These are phyloP conservation scores for Trichoderma breve DNA, from an alignment of 2,329 filamentous ascomycete genomes.

Conservation along the genomic window DNA sequence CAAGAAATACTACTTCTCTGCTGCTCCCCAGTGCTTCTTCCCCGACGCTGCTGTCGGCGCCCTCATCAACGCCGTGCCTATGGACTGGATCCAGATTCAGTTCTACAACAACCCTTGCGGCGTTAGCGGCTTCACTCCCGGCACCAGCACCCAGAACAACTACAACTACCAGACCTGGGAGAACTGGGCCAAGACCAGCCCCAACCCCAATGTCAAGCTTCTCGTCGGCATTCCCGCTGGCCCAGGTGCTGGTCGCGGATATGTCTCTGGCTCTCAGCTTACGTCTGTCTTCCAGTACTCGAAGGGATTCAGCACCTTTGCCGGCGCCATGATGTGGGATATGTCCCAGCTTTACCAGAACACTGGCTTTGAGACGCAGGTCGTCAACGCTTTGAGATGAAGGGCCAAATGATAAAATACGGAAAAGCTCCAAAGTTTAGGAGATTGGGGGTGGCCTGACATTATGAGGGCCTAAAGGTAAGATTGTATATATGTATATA, in stretches of 20 bases:
- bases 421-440: not conserved
- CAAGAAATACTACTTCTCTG: constrained; percentile 62
- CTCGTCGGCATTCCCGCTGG: constrained; percentile 60
- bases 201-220: constrained; percentile 60
- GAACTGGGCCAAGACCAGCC: constrained; percentile 59
- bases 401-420: not conserved
- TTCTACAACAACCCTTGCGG: constrained; percentile 72
- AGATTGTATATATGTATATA: constrained; percentile 17
- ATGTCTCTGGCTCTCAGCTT: constrained; percentile 46
- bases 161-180: constrained; percentile 67
- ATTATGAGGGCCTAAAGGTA: not conserved
- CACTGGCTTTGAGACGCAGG: constrained; percentile 50
- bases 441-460: not conserved
- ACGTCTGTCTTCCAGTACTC: constrained; percentile 51
- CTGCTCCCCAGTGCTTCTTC: constrained; percentile 67
- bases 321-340: constrained; percentile 70
- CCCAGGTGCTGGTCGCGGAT: constrained; percentile 55
- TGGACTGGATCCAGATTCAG: constrained; percentile 63
- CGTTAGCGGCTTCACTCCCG: constrained; percentile 48
- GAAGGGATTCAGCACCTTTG: constrained; percentile 58
- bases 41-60: constrained; percentile 59
- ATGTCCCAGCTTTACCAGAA: constrained; percentile 60
- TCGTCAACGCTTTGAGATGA: constrained; percentile 38
- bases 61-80: constrained; percentile 54
- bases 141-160: constrained; percentile 45